Conservation (phyloP, 2,329 filamentous ascomycete species). For the Ascochyta rabiei region DNA sequence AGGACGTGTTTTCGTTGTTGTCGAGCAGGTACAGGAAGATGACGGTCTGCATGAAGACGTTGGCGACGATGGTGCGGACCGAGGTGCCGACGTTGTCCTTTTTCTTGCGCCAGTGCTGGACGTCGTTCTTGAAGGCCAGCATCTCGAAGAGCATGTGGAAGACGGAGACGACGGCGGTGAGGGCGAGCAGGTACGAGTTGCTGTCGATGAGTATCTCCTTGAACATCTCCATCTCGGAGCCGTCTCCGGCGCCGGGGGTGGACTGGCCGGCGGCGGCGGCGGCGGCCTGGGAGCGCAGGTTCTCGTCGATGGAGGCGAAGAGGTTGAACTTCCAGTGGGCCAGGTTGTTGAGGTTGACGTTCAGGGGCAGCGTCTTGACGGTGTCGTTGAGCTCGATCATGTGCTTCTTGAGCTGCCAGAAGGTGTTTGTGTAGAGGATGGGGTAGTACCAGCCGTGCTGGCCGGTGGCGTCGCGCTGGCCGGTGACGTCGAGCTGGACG, state of each 20-base stretch:
- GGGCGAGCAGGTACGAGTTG: constrained; percentile 85
- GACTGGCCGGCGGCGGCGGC: constrained; percentile 75
- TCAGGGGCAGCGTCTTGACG: constrained; percentile 78
- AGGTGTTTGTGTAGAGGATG: constrained; percentile 89
- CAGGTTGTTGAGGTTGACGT: constrained; percentile 82
- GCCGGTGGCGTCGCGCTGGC: constrained; percentile 80
- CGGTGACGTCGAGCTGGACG: constrained; percentile 77
- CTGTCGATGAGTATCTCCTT: constrained; percentile 95
- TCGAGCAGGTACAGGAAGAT: constrained; percentile 98
- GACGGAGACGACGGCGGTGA: constrained; percentile 83
- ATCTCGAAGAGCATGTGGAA: constrained; percentile 95
- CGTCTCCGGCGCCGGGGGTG: constrained; percentile 80
- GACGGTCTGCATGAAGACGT: constrained; percentile 95
- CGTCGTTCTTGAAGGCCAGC: constrained; percentile 95
- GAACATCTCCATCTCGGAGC: constrained; percentile 93
- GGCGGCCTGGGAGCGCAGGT: constrained; percentile 80
- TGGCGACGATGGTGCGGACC: constrained; percentile 92
- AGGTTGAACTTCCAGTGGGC: constrained; percentile 88
- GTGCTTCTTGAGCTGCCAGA: constrained; percentile 92
- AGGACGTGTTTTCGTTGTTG: constrained; percentile 96
- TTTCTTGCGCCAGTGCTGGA: constrained; percentile 98
- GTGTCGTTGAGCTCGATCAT: constrained; percentile 94
- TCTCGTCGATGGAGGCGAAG: constrained; percentile 83
- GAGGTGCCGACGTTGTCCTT: constrained; percentile 98
- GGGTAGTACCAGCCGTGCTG: constrained; percentile 95